These are phyloP conservation scores for Polygonum aviculare DNA, from an alignment of 148 eudicot species.

Conservation along the genomic window DNA sequence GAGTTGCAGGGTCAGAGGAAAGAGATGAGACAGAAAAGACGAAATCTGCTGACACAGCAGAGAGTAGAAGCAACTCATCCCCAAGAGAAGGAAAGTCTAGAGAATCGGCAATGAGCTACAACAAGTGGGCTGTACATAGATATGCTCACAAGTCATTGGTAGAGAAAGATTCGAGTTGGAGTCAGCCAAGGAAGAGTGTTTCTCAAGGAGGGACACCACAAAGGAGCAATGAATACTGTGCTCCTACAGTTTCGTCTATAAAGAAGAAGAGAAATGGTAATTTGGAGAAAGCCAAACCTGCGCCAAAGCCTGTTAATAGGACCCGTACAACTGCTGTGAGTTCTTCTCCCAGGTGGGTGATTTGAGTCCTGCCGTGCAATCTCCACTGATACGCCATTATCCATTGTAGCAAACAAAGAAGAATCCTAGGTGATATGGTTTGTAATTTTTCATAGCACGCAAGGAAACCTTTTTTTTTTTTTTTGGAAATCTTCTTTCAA, in stretches of 20 bases:
- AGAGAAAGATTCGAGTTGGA: conserved; percentile 49
- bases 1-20: conserved; percentile 26
- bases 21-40: conserved; percentile 67
- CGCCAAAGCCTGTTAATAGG: background rate
- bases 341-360: conserved; percentile 4
- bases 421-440: background rate
- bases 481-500: background rate
- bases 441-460: background rate
- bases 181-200: conserved; percentile 50
- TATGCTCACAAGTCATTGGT: conserved; percentile 36
- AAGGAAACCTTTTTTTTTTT: background rate
- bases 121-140: conserved; percentile 59
- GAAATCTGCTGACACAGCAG: conserved; percentile 97
- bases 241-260: conserved; percentile 84
- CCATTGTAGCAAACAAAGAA: background rate
- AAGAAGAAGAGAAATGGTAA: conserved; percentile 60
- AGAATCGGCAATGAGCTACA: conserved; percentile 52
- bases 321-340: background rate
- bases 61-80: conserved; percentile 66
- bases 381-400: background rate
- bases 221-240: conserved; percentile 58
- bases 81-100: conserved; percentile 41
- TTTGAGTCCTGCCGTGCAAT: background rate
- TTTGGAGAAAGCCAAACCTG: conserved; percentile 28
- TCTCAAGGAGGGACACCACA: conserved; percentile 73